A percentile compares a stretch with the other conserved stretches of the same genome.
Evolutionary conservation across 768 basidiomycete genomes (phyloP).

Genomic region (Leccinum imitatum): DNA sequence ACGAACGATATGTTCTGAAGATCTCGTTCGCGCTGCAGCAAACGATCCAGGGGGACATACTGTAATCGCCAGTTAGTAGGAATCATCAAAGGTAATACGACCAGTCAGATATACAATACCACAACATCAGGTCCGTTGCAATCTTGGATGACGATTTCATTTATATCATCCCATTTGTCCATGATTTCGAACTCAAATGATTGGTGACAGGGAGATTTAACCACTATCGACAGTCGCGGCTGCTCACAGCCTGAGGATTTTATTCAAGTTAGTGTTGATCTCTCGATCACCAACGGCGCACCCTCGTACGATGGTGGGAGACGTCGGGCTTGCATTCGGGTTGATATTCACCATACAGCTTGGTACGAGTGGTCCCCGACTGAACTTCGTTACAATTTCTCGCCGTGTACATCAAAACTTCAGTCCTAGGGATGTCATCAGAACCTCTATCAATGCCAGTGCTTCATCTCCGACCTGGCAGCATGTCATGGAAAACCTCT

Average conservation of each 20-base stretch:
- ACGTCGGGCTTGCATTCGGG: background rate
- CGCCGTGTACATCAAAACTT: too few species aligned
- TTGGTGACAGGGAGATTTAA: background rate
- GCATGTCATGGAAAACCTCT: too few species aligned
- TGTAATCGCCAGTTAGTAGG: background rate
- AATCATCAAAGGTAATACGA: background rate
- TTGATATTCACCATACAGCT: background rate
- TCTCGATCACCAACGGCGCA: background rate
- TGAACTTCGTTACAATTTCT: background rate
- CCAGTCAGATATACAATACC: background rate
- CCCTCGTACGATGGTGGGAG: background rate
- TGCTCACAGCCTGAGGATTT: background rate
- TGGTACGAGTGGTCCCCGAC: background rate
- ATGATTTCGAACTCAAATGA: too few species aligned
- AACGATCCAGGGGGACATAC: background rate
- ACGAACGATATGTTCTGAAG: background rate
- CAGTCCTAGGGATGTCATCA: too few species aligned
- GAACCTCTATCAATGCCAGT: too few species aligned
- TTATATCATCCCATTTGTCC: too few species aligned
- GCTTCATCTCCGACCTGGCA: background rate
- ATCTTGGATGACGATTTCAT: background rate
- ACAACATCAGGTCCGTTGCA: background rate
- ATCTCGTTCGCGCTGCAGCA: background rate
- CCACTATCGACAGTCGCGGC: background rate
- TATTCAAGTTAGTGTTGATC: background rate